A percentile compares a stretch with the other conserved stretches of the same genome.
Evolutionary conservation across 2,329 filamentous ascomycete genomes (phyloP).

Genomic region (Fusarium abutilonis): DNA sequence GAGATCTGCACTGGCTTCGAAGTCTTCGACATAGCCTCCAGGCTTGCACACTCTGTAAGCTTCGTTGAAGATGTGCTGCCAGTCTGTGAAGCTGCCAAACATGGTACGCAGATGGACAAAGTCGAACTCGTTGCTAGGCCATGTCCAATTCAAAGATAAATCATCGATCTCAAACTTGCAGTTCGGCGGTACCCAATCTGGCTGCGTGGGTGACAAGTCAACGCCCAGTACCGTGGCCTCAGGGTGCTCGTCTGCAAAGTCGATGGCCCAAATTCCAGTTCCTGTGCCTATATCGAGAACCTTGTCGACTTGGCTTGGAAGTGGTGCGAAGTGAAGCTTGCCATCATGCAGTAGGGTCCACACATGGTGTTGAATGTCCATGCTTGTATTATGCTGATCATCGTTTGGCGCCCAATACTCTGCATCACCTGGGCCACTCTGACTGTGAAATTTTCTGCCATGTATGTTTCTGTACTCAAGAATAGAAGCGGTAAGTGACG

Average conservation of each 20-base stretch:
- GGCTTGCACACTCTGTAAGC: constrained; percentile 17
- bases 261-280: constrained; percentile 31
- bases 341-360: constrained; percentile 12
- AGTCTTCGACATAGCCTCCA: constrained; percentile 16
- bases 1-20: constrained; percentile 13
- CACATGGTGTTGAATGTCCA: constrained; percentile 19
- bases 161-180: constrained; percentile 22
- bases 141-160: constrained; percentile 9
- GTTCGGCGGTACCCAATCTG: constrained; percentile 11
- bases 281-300: constrained; percentile 27
- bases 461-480: constrained; percentile 20
- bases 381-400: constrained; percentile 12
- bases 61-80: constrained; percentile 15
- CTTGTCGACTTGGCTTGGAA: not conserved
- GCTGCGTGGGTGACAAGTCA: constrained; percentile 22
- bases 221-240: constrained; percentile 10
- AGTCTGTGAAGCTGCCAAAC: constrained; percentile 17
- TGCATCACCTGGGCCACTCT: constrained; percentile 9
- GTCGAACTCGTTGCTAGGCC: constrained; percentile 12
- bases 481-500: constrained; percentile 20
- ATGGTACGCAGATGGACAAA: constrained; percentile 16
- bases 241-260: constrained; percentile 22
- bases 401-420: constrained; percentile 24
- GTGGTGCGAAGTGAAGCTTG: constrained; percentile 9
- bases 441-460: constrained; percentile 18